Base-by-base conservation (phyloP, 768 basidiomycete species). In the Lactifluus piperatus region DNA sequence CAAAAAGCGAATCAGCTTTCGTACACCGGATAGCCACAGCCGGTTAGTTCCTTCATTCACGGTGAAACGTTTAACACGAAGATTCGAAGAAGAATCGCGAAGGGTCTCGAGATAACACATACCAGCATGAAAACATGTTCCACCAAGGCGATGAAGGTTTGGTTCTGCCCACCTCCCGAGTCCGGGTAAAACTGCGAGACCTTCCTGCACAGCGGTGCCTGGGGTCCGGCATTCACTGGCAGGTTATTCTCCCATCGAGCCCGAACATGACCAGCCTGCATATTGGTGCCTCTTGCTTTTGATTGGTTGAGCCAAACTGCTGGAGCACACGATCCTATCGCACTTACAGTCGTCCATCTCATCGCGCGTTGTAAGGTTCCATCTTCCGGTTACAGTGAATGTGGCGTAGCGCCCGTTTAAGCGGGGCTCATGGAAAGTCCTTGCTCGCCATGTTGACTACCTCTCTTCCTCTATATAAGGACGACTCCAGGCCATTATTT, bases 1-100 rank as follows among this genome's bases (percentile, higher is more conserved):
- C 51, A 32, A 30, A 43, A n/a, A n/a, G n/a, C n/a, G n/a, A 58
- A 44, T 0, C 8, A 10, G 34, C 37, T 32, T 36, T 5, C 10
- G 22, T 11, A 26, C 22, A 16, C n/a, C 43, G 22, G n/a, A 45
- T 9, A 5, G 30, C 49, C 52, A 45, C 51, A 24, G 49, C 34
- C 54, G 59, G 59, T 34, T 41, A 39, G 51, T 47, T 56, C 49
- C 20, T n/a, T 49, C 54, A 20, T 56, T 56, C 43, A 24, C 29
- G 59, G 58, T 5, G 27, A 34, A 44, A 37, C 43, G n/a, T n/a
- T n/a, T 16, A 16, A 22, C 20, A 54, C 41, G 14, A 30, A 20
- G n/a, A 37, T n/a, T n/a, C n/a, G n/a, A n/a, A n/a, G n/a, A 24
- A n/a, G 18, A 14, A 55, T 51, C 24, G 30, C 47, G 18, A 45